Percentiles rank a stretch among this genome's conserved stretches.
Conservation (phyloP, 768 basidiomycete species). For the Leucosporidium yakuticum region DNA sequence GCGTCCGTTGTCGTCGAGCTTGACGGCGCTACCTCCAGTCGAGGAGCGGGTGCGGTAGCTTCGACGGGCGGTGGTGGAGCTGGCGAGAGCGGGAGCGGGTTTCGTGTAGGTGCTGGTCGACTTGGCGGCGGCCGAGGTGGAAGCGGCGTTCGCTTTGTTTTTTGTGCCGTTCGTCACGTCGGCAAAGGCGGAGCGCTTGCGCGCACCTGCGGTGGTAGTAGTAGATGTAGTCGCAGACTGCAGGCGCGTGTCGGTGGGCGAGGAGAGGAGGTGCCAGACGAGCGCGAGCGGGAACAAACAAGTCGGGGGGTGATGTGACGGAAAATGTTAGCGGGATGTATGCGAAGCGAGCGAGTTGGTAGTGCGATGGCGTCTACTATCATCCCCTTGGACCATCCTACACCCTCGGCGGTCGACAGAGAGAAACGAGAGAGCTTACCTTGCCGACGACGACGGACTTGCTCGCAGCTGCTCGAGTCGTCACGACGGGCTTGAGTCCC, state of each 20-base stretch:
- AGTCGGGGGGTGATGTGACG: constrained; percentile 3
- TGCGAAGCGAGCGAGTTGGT: neutral
- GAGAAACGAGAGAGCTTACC: constrained; percentile 4
- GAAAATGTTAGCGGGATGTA: neutral
- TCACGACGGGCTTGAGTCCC: constrained; percentile 4
- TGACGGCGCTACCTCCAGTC: constrained; percentile 14
- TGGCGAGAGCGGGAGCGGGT: neutral
- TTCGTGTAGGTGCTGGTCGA: constrained; percentile 1
- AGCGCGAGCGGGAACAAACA: neutral
- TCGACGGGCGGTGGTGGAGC: constrained; percentile 7
- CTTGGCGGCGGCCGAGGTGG: constrained; percentile 2
- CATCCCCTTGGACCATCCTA: neutral
- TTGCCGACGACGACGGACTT: constrained; percentile 21
- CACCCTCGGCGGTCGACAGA: too few relatives aligned
- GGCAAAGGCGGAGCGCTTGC: constrained; percentile 68
- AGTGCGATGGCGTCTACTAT: neutral
- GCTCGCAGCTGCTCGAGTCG: neutral
- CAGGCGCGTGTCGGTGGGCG: neutral
- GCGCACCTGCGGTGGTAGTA: constrained; percentile 46
- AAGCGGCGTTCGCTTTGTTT: constrained; percentile 28
- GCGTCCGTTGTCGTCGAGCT: constrained; percentile 13
- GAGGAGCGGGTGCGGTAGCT: constrained; percentile 30
- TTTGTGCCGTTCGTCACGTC: constrained; percentile 55
- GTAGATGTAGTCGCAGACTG: neutral
- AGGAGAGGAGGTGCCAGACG: too few relatives aligned